Percentiles rank a stretch among this genome's conserved stretches.
Evolutionary conservation across 306 rosid genomes (phyloP).

Genomic region (Ammopiptanthus mongolicus): DNA sequence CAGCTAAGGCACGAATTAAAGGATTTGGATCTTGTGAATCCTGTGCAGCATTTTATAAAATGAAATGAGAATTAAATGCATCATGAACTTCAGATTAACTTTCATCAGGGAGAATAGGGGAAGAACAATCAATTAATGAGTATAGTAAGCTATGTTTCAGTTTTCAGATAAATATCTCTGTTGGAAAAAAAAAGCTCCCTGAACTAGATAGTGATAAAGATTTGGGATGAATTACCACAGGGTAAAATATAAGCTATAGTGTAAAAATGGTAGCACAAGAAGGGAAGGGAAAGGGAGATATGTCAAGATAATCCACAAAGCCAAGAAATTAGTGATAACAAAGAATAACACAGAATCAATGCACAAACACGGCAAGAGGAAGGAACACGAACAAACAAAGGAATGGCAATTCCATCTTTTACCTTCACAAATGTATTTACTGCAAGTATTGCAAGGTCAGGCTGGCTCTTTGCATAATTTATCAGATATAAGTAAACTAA

Average conservation of each 20-base stretch:
- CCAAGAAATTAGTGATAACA: not conserved
- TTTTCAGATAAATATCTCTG: not conserved
- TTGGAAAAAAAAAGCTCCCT: not conserved
- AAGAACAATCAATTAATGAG: not conserved
- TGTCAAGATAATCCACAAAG: not conserved
- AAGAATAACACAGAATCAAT: not conserved
- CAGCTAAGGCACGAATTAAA: slow-evolving; percentile 95
- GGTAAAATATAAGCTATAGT: not conserved
- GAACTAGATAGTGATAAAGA: not conserved
- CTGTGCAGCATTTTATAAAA: slow-evolving; percentile 43
- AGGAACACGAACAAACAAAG: not conserved
- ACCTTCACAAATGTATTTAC: slow-evolving; percentile 99
- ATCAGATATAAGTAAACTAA: slow-evolving; percentile 91
- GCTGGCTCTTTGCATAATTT: slow-evolving; percentile 98
- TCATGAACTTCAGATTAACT: not conserved
- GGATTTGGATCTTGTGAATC: slow-evolving; percentile 99
- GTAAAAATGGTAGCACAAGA: not conserved
- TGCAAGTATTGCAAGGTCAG: slow-evolving; percentile 96
- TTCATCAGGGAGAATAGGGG: not conserved
- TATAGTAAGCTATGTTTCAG: not conserved
- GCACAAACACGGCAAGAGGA: not conserved
- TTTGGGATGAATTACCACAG: not conserved
- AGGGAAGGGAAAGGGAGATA: not conserved
- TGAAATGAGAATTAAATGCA: not conserved
- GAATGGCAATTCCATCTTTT: slow-evolving; percentile 17